Base-by-base conservation (phyloP, 371 early-diverging fungal species). In the Apophysomyces sp. region DNA sequence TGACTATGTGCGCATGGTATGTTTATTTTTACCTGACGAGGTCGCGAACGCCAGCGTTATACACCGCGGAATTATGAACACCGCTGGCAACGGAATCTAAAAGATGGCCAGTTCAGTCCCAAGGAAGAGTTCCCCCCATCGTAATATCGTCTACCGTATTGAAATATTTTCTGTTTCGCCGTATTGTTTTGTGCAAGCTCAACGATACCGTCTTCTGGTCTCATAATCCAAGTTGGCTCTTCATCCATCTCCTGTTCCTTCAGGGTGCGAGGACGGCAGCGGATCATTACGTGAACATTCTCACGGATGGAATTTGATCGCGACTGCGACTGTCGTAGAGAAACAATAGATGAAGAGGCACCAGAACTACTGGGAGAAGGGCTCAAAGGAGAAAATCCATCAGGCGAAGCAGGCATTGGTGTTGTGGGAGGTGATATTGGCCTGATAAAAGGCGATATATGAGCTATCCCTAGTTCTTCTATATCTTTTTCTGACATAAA, bases 281-380 rank as follows among this genome's bases (percentile, higher is more conserved):
- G 72, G 0, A 79, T 74, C 63, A 69, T 67, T 26, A 79, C 79
- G 26, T 79, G 71, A 3, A 79, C 71, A 51, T 74, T 76, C 60
- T 79, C 79, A 21, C 24, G 49, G 21, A 44, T 44, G 9, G 49
- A 44, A 11, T 7, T 44, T 9, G 49, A 44, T 18, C 21, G 21
- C 6, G 49, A 44, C 9, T 44, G 49, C 9, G 49, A 44, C 9
- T 21, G n/a, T 16, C 21, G 49, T 21, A 44, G 21, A 21, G 49
- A 21, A 9, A 11, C 49, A 5, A 21, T 21, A 21, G 34, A 34
- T 0, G 49, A 44, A 44, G 49, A 44, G 21, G 49, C 18, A 16
- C 21, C n/a, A 16, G 49, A 44, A 18, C 18, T 44, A 21, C 27
- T 44, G 49, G 49, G 21, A 21, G 49, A 21, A 18, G 49, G 49